Evolutionary conservation across 2,329 filamentous ascomycete species (phyloP), one percentile per base, ranked within the genome.

Genomic region (Exophiala sp.): DNA sequence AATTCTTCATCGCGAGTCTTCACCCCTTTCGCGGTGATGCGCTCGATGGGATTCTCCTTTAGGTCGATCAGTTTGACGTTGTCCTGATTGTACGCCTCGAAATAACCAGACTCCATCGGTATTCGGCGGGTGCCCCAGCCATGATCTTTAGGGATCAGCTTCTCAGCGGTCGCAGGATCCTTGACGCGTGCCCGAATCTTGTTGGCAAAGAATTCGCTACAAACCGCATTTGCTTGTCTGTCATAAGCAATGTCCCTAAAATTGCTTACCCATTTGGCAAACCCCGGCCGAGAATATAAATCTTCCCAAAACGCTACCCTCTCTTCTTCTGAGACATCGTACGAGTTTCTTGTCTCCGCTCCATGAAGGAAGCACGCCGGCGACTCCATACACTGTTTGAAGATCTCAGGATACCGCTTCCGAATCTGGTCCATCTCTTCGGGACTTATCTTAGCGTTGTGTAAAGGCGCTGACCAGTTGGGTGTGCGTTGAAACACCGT

Each of bases 401-500:
- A 55, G 2, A 58, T 54, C 14, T 51, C 44, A 12, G 43, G 51
- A 41, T 58, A 58, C 11, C 46, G 16, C 12, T 34, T 34, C 9
- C 55, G 40, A 43, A 51, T 50, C n/a, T 46, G 20, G n/a, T 79
- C 68, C 63, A 85, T 79, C 58, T 80, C 76, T 52, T 75, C 73
- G 6, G 65, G 65, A 1, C 72, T 75, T 35, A 85, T 67, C 1
- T 70, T 52, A 2, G 70, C 68, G 54, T 79, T 75, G 2, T 74
- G 71, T 80, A 88, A 84, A 0, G 83, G 83, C 1, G 87, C 63
- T 0, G 80, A 80, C 8, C 84, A 69, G 59, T 87, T 88, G 0
- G 85, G 84, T 1, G 83, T 87, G 11, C 85, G 77, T 61, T 87
- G 83, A 65, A 87, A 71, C 1, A 69, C 65, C 1, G 69, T 76